Base-by-base conservation (phyloP, 352 stramenopile species). In the Phytophthora quininea region DNA sequence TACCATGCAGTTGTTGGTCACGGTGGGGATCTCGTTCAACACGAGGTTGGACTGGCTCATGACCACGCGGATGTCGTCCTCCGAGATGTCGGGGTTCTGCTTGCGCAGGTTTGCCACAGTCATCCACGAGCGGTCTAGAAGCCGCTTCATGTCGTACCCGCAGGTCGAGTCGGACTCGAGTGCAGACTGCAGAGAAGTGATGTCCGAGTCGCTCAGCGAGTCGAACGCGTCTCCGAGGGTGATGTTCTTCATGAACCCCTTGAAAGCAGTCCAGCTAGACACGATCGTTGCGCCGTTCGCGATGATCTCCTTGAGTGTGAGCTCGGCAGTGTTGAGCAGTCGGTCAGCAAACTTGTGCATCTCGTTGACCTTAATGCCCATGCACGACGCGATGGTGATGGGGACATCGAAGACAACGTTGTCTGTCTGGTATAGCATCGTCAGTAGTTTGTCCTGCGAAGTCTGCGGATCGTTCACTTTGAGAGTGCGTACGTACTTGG, bases 1-100 rank as follows among this genome's bases (percentile, higher is more conserved):
- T 30, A 71, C 57, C 15, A 73, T 55, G 5, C 63, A 58, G 58
- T 77, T 40, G 42, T 40, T 62, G 5, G 55, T 62, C 52, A 69
- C 61, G 2, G 62, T 62, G 2, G 75, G 75, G 27, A 80, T 64
- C 11, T 81, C 73, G 19, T 74, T 71, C 19, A 77, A 53, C 27
- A 80, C 64, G 8, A 79, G 29, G 19, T 74, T 35, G 42, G 72
- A 77, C 27, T 48, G 29, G 2, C 50, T 54, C 47, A 45, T 48
- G 32, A n/a, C 52, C 24, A 55, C 49, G 14, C 43, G 58, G 11
- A 50, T 64, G 11, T 40, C 24, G 14, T 43, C 42, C 32, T 49
- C 57, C 11, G 37, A 58, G 30, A 58, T 58, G 7, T 49, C 52
- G 37, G 52, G 42, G 52, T 43, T 58, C 10, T 31, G 33, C 30